Percentiles rank a stretch among this genome's conserved stretches.
These are phyloP conservation scores for Stephania cephalantha DNA, from an alignment of 164 flowering plant species.

Conservation along the genomic window DNA sequence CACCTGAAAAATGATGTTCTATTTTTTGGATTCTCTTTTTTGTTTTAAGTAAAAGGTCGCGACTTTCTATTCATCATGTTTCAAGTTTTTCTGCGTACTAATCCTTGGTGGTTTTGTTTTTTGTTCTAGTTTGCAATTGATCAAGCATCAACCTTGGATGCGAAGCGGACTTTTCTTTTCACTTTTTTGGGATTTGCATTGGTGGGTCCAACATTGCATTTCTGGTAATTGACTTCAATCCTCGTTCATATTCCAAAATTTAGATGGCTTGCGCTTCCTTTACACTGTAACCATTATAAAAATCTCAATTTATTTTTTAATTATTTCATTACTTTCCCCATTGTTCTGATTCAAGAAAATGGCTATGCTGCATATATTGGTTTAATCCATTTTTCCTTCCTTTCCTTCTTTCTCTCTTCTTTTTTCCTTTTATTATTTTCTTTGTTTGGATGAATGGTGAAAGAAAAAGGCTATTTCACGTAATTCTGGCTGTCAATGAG, in stretches of 20 bases:
- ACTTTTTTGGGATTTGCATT: conserved; percentile 68
- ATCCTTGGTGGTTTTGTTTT: background rate
- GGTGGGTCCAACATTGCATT: conserved; percentile 93
- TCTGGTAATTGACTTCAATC: conserved; percentile 54
- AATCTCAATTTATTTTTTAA: background rate
- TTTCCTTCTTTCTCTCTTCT: too few relatives aligned
- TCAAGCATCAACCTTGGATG: conserved; percentile 52
- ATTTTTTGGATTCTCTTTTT: background rate
- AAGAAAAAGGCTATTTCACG: background rate
- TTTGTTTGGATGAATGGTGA: background rate
- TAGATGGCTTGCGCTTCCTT: background rate
- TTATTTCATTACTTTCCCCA: background rate
- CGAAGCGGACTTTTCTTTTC: conserved; percentile 69
- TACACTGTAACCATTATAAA: background rate
- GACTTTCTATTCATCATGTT: background rate
- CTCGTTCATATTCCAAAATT: background rate
- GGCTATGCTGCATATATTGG: background rate
- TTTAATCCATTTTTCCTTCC: too few relatives aligned
- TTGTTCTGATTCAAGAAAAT: background rate
- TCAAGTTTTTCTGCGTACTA: background rate
- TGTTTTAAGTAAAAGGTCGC: background rate
- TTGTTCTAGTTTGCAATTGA: conserved; percentile 61
- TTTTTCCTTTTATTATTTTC: background rate
- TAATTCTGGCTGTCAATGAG: background rate
- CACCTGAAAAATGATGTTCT: background rate